A percentile compares a stretch with the other conserved stretches of the same genome.
Evolutionary conservation across 2,329 filamentous ascomycete species (phyloP).

Genomic region (Cercospora nicotianae): DNA sequence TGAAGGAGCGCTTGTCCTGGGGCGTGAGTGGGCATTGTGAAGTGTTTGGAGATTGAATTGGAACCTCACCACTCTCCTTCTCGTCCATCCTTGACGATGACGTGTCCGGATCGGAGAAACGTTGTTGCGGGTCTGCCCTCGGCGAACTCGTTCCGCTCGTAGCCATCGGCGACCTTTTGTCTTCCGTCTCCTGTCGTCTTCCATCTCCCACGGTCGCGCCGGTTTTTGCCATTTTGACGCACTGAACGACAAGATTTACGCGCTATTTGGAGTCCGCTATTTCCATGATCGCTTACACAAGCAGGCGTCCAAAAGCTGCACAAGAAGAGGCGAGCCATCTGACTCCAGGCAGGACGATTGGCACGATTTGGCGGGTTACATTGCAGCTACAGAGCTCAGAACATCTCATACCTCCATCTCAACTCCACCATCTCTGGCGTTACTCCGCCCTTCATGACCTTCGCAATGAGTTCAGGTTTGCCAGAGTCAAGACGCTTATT

Average conservation of each 20-base stretch:
- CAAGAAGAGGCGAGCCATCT: too few relatives aligned
- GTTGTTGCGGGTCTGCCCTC: neutral
- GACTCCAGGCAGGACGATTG: neutral
- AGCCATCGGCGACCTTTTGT: neutral
- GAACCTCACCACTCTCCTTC: neutral
- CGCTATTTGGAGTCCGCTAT: too few relatives aligned
- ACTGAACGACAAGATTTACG: too few relatives aligned
- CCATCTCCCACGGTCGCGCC: neutral
- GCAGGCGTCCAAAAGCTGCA: too few relatives aligned
- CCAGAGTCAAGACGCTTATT: neutral
- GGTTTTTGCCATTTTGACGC: neutral
- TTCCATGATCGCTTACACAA: too few relatives aligned
- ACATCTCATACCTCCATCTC: conserved; percentile 50
- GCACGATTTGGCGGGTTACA: too few relatives aligned
- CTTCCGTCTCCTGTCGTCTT: neutral
- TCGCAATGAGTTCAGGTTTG: conserved; percentile 37
- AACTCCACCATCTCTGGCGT: conserved; percentile 48
- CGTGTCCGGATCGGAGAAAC: neutral
- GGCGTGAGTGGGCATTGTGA: too few relatives aligned
- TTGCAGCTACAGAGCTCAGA: neutral
- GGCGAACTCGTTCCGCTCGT: neutral
- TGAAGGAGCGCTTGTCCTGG: neutral
- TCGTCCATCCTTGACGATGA: neutral
- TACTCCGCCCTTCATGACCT: conserved; percentile 46
- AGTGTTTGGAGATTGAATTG: neutral